Evolutionary conservation across 495 filamentous ascomycete species (phyloP).

Genomic region (Xylaria bambusicola): DNA sequence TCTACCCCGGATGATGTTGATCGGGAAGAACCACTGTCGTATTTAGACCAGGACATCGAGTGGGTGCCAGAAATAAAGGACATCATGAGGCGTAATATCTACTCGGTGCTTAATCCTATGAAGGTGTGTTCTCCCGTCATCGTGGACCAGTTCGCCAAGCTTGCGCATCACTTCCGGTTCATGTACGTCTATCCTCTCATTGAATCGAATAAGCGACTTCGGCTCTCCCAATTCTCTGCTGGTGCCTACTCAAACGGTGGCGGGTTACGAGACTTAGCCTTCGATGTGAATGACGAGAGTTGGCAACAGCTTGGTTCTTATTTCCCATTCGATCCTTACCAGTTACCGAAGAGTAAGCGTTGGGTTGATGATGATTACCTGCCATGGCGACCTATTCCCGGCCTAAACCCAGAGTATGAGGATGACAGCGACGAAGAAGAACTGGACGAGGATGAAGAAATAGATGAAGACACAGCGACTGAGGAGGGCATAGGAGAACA

Average conservation of each 20-base stretch:
- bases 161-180: slow-evolving; percentile 79
- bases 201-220: slow-evolving; percentile 84
- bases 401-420: slow-evolving; percentile 55
- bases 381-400: slow-evolving; percentile 76
- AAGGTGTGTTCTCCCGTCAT: slow-evolving; percentile 95
- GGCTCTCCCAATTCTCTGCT: slow-evolving; percentile 62
- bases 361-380: slow-evolving; percentile 89
- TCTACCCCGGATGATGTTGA: slow-evolving; percentile 51
- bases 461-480: slow-evolving; percentile 49
- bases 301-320: slow-evolving; percentile 83
- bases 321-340: slow-evolving; percentile 97
- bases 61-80: slow-evolving; percentile 77
- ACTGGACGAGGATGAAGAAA: slow-evolving; percentile 53
- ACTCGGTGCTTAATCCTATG: slow-evolving; percentile 87
- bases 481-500: slow-evolving; percentile 47
- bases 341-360: slow-evolving; percentile 75
- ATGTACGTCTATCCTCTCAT: slow-evolving; percentile 85
- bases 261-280: slow-evolving; percentile 64
- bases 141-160: slow-evolving; percentile 84
- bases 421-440: slow-evolving; percentile 53
- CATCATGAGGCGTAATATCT: slow-evolving; percentile 70
- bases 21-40: slow-evolving; percentile 57
- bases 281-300: slow-evolving; percentile 63
- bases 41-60: slow-evolving; percentile 61
- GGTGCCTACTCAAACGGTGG: slow-evolving; percentile 48